Base-by-base conservation (phyloP, 2,329 filamentous ascomycete species). In the Aureobasidium subglaciale region DNA sequence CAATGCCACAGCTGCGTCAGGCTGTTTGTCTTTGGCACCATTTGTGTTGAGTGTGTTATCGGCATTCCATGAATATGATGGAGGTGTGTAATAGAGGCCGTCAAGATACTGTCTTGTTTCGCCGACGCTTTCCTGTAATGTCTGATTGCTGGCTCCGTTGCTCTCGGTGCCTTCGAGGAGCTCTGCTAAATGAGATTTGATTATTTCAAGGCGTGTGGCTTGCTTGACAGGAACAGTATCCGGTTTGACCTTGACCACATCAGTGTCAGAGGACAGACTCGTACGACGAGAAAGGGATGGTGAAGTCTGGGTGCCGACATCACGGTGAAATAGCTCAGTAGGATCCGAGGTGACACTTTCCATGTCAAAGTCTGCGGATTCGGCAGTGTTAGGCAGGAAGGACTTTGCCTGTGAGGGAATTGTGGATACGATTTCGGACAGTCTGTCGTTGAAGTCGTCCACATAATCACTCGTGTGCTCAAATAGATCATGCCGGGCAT, bases 261-360 rank as follows among this genome's bases (percentile, higher is more conserved):
- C 58, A 25, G 66, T 61, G 3, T 58, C 35, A 5, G 63, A 59
- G 7, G 65, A 60, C 0, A 65, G 55, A 9, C 65, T 58, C 4
- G 67, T 62, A 22, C 69, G 63, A 5, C 74, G 72, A 4, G 76
- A 76, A 2, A 75, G 68, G 0, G 73, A 73, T 1, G 76, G 76
- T 0, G 82, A 84, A 0, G 88, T 93, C 69, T 93, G 88, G 1
- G 88, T 87, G 60, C 87, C 87, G 58, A 89, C 80, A 65, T 93
- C 88, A 42, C 87, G 82, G 68, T 91, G 87, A 71, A 89, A 93
- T 59, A 91, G 80, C 69, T 92, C 88, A 1, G 85, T 84, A 1
- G 88, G 88, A 61, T 85, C 82, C 11, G 79, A 82, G 63, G 71
- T 73, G 15, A 73, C 62, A 40, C 76, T 78, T 20, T 78, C 77